Percentiles rank a stretch among this genome's conserved stretches.
These are phyloP conservation scores for Aspergillus arachidicola DNA, from an alignment of 2,329 filamentous ascomycete species.

Conservation along the genomic window DNA sequence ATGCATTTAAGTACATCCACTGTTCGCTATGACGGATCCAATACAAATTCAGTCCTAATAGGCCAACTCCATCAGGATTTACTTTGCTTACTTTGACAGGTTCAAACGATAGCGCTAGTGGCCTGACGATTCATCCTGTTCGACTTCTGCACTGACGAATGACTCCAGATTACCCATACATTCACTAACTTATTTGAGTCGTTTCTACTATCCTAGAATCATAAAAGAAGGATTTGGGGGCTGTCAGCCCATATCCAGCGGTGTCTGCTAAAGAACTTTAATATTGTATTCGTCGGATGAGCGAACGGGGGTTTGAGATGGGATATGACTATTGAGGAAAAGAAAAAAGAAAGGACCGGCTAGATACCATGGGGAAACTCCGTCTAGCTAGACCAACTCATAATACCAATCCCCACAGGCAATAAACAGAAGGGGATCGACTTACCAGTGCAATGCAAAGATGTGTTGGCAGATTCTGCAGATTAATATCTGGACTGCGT, in stretches of 20 bases:
- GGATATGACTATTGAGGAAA: neutral
- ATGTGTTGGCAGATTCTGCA: constrained; percentile 33
- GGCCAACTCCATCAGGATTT: constrained; percentile 1
- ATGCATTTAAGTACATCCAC: constrained; percentile 9
- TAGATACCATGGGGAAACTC: neutral
- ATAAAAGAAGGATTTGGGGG: neutral
- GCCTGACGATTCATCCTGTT: constrained; percentile 5
- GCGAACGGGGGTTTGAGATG: neutral
- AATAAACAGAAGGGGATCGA: constrained; percentile 8
- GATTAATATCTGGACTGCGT: constrained; percentile 22
- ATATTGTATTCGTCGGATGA: neutral
- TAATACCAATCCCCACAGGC: neutral
- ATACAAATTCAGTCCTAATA: neutral
- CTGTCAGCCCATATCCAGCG: neutral
- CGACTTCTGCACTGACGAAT: constrained; percentile 1
- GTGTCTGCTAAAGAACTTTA: neutral
- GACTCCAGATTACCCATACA: neutral
- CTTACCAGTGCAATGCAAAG: constrained; percentile 25
- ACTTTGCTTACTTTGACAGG: constrained; percentile 8
- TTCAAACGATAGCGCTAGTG: constrained; percentile 4
- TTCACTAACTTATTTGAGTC: neutral
- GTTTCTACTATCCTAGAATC: neutral
- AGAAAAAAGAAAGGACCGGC: neutral
- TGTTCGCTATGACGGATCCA: constrained; percentile 7
- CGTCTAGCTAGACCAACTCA: constrained; percentile 9